These are phyloP conservation scores for Domatiomyces catenatus DNA, from an alignment of 2,329 filamentous ascomycete genomes.

Conservation along the genomic window DNA sequence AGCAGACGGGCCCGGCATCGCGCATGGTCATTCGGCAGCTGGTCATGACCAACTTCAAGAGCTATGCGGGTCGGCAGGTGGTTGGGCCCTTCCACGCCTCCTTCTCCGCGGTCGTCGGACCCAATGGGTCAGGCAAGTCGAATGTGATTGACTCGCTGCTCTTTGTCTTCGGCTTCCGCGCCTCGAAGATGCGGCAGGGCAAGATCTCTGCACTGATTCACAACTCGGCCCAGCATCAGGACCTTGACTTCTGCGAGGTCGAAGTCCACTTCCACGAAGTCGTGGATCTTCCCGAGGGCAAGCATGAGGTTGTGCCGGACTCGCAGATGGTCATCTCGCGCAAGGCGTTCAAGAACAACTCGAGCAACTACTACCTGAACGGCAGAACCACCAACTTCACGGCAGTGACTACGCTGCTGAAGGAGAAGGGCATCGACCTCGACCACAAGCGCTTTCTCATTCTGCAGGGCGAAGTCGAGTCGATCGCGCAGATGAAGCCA, in stretches of 20 bases:
- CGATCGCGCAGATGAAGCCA: slow-evolving; percentile 97
- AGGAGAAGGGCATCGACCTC: slow-evolving; percentile 78
- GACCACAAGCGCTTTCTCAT: slow-evolving; percentile 98
- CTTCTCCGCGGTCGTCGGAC: slow-evolving; percentile 93
- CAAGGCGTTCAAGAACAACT: slow-evolving; percentile 92
- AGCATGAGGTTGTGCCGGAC: slow-evolving; percentile 61
- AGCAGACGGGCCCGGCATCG: slow-evolving; percentile 62
- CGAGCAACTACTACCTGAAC: slow-evolving; percentile 97
- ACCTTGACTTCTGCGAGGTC: slow-evolving; percentile 84
- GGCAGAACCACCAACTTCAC: slow-evolving; percentile 82
- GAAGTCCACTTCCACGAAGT: slow-evolving; percentile 95
- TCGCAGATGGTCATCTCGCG: slow-evolving; percentile 79
- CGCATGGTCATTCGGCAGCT: slow-evolving; percentile 88
- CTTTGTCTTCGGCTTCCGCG: slow-evolving; percentile 97
- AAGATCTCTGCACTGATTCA: slow-evolving; percentile 97
- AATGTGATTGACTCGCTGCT: slow-evolving; percentile 97
- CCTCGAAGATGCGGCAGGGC: slow-evolving; percentile 97
- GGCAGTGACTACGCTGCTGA: slow-evolving; percentile 70
- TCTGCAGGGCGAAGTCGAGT: slow-evolving; percentile 92
- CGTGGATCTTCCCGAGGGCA: slow-evolving; percentile 66
- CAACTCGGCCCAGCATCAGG: slow-evolving; percentile 75
- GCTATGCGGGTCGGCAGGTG: slow-evolving; percentile 86
- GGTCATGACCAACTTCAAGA: slow-evolving; percentile 94
- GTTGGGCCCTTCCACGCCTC: slow-evolving; percentile 94
- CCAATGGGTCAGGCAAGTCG: slow-evolving; percentile 95